Base-by-base conservation (phyloP, 2,329 filamentous ascomycete genomes). In the Plectosphaerella plurivora region DNA sequence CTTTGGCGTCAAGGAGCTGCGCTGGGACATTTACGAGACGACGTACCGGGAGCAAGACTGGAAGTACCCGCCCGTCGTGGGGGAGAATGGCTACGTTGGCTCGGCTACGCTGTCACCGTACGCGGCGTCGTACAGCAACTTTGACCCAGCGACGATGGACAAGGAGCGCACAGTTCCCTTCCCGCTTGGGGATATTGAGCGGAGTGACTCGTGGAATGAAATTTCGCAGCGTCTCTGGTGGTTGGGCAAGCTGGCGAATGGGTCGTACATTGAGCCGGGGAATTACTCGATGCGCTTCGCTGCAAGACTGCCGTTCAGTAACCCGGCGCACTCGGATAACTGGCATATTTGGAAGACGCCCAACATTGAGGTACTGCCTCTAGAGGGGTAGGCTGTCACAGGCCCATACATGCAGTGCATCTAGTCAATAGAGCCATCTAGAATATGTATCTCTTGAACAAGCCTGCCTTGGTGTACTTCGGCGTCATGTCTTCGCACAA, bases 11-110 rank as follows among this genome's bases (percentile, higher is more conserved):
- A 53, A 54, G 16, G 56, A 59, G 33, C 45, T 58, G 18, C 54
- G 56, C 10, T 59, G 57, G 56, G 57, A 59, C 60, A 61, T 67
- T 14, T 67, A 58, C 49, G 59, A 65, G 14, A 51, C 55, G 0
- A 53, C 35, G n/a, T 67, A 57, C 49, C 39, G 56, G 5, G 65
- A 67, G 46, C 48, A 49, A 16, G 35, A 52, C 2, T 67, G 65
- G 65, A 50, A 42, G 10, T 66, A 65, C 20, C 64, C 65, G 4
- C 63, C 61, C 2, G 56, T 61, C 2, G 52, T 54, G 8, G 64
- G 64, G 16, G 48, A 61, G 36, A 58, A 63, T 16, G 61, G 62
- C 9, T 66, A 65, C 50, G 42, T 67, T 28, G 64, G 64, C n/a
- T 56, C 54, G 0, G 63, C 55, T 2, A 60, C 62, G 1, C 60